Conservation (phyloP, 345 rosid genomes). For the Populus pruinosa region DNA sequence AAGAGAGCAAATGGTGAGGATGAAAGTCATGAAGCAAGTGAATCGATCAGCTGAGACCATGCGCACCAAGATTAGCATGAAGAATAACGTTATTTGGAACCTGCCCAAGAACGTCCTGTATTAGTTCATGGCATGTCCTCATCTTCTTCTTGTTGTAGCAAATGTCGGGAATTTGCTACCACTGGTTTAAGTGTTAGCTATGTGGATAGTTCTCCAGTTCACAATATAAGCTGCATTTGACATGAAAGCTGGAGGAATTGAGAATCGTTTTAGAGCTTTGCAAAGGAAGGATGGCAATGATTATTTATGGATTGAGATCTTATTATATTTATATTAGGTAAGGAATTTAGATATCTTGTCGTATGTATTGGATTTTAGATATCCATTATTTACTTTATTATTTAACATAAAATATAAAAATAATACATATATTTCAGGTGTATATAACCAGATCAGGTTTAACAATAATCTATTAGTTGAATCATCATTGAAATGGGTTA, state of each 20-base stretch:
- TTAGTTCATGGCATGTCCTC: constrained; percentile 22
- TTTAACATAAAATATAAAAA: too few relatives aligned
- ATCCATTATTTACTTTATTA: too few relatives aligned
- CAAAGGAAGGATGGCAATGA: not conserved
- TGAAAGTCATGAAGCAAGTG: constrained; percentile 74
- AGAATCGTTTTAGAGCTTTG: not conserved
- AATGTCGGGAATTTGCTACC: not conserved
- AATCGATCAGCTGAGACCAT: constrained; percentile 59
- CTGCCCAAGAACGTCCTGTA: constrained; percentile 78
- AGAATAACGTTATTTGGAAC: constrained; percentile 74
- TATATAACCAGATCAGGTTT: too few relatives aligned
- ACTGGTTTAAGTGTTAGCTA: not conserved
- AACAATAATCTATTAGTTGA: too few relatives aligned
- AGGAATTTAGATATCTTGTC: too few relatives aligned
- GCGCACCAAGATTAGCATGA: constrained; percentile 75
- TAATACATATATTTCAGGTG: too few relatives aligned
- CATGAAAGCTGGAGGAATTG: not conserved
- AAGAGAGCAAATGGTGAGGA: constrained; percentile 66
- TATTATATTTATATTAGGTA: too few relatives aligned
- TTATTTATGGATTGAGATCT: too few relatives aligned
- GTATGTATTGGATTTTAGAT: too few relatives aligned
- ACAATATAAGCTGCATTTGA: too few relatives aligned
- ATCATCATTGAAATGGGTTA: too few relatives aligned
- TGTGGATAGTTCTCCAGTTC: not conserved
- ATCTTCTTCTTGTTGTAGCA: not conserved